These are phyloP conservation scores for Craspedostauros australis DNA, from an alignment of 108 stramenopile species.

Conservation along the genomic window DNA sequence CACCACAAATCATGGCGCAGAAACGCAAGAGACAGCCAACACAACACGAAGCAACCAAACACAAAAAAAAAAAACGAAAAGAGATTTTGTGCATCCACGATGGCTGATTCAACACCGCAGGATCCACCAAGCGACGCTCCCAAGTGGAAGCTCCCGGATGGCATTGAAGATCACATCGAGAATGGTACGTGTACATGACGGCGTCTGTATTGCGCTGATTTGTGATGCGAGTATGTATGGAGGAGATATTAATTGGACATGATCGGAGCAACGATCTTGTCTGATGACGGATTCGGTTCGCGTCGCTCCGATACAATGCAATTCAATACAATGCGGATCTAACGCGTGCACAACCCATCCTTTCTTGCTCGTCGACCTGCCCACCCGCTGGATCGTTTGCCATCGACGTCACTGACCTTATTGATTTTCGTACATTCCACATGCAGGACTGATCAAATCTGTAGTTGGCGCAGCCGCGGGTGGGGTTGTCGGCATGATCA, in stretches of 20 bases:
- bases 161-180: constrained; percentile 55
- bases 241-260: too few species aligned
- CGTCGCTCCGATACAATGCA: too few species aligned
- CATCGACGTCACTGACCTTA: background rate
- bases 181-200: constrained; percentile 26
- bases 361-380: background rate
- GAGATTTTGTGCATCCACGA: too few species aligned
- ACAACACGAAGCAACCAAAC: background rate
- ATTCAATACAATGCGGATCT: too few species aligned
- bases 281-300: too few species aligned
- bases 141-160: constrained; percentile 46
- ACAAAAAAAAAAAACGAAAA: too few species aligned
- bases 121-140: background rate
- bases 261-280: too few species aligned
- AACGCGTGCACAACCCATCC: too few species aligned
- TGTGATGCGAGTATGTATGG: background rate
- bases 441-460: constrained; percentile 24
- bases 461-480: constrained; percentile 34
- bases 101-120: constrained; percentile 6
- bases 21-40: constrained; percentile 1
- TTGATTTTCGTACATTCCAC: background rate
- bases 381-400: background rate
- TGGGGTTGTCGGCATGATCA: constrained; percentile 34
- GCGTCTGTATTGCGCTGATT: background rate
- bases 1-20: background rate